phyloP scores from a whole-genome alignment of 2,329 filamentous ascomycete species.

The Magnaporthales sp. region DNA sequence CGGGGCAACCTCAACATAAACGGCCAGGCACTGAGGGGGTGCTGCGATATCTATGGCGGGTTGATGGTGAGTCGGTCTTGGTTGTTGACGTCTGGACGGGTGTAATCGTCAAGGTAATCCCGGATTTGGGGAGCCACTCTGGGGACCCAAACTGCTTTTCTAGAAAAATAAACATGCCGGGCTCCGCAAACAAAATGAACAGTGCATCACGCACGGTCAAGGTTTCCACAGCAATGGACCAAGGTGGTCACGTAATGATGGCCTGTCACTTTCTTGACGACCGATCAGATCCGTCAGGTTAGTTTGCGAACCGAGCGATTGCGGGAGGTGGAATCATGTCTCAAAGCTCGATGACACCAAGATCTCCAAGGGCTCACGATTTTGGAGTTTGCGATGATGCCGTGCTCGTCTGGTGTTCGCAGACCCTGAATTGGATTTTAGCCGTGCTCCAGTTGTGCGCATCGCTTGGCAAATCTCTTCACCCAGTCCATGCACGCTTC shows the following conservation, averaged over 20 bases:
- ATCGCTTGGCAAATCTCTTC: neutral
- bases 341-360: neutral
- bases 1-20: neutral
- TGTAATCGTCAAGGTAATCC: neutral
- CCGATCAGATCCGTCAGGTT: neutral
- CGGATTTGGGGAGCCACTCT: neutral
- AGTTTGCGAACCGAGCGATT: neutral
- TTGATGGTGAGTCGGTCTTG: neutral
- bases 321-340: neutral
- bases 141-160: neutral
- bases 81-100: neutral
- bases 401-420: neutral
- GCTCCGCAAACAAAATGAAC: constrained; percentile 3
- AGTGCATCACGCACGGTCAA: neutral
- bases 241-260: neutral
- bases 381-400: neutral
- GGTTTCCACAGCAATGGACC: neutral
- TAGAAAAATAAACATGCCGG: neutral
- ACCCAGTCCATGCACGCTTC: neutral
- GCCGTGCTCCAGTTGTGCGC: neutral
- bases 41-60: neutral
- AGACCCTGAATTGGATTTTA: neutral
- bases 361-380: neutral
- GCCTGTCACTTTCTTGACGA: neutral
- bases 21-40: neutral